Base-by-base conservation (phyloP, 345 rosid genomes). In the Clarkia xantiana region DNA sequence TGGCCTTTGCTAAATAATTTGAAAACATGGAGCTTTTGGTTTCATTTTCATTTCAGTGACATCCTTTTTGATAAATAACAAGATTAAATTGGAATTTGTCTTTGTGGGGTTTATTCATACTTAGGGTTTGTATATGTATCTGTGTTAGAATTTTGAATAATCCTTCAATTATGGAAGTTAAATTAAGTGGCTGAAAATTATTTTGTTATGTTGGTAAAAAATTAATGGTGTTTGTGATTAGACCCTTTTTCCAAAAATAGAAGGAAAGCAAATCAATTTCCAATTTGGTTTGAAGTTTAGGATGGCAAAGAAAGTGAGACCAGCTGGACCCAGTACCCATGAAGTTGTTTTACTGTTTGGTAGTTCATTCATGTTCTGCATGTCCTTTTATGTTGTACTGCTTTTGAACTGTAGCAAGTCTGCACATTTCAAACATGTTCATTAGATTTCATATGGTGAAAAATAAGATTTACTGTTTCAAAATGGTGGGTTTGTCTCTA, bases 291-390 rank as follows among this genome's bases (percentile, higher is more conserved):
- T 48, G 22, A 34, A 47, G 51, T 16, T 16, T 22, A 49, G 22
- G 34, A 48, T 13, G 51, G 51, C 14, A 13, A 47, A n/a, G 52
- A 47, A 9, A 48, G 40, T 10, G 52, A 48, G 52, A 23, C 25
- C 17, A 8, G 16, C 22, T 48, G 52, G 40, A 2, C 52, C 52
- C 39, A 19, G 3, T 23, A 17, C 36, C 6, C 36, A 29, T 29
- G 36, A 29, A 29, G 36, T 29, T 22, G 17, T 39, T 48, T 15
- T 20, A 23, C 52, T 48, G 52, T 48, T 14, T 48, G 52, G 14
- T 48, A 47, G 15, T 18, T 22, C 16, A 23, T 48, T 34, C 52
- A 48, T 23, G 52, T 22, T 16, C 14, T 47, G 20, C 25, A 2
- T 23, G 52, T 39, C 34, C 38, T 22, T 47, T 47, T 47, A 7